These are phyloP conservation scores for Phytophthora hibernalis DNA, from an alignment of 352 stramenopile species.

Conservation along the genomic window DNA sequence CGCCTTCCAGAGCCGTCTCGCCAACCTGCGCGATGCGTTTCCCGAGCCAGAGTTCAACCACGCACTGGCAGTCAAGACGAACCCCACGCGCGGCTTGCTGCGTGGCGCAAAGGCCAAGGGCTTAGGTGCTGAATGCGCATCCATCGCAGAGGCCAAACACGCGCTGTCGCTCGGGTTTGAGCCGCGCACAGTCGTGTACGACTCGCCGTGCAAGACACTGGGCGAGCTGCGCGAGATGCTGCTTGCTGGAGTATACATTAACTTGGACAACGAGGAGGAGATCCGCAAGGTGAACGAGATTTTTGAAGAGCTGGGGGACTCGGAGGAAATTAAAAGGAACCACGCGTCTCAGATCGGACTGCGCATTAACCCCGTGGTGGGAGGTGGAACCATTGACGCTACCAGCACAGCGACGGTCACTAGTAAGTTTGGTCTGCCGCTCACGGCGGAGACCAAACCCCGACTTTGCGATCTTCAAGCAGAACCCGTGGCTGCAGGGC, in stretches of 20 bases:
- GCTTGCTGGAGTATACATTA: slow-evolving; percentile 85
- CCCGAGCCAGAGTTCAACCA: slow-evolving; percentile 77
- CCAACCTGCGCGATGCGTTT: slow-evolving; percentile 61
- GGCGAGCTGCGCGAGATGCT: slow-evolving; percentile 86
- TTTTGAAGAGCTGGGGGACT: slow-evolving; percentile 51
- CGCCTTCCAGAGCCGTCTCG: slow-evolving; percentile 62
- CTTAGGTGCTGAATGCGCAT: slow-evolving; percentile 86
- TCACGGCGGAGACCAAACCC: slow-evolving; percentile 61
- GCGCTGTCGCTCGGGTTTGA: slow-evolving; percentile 75
- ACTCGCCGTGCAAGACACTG: slow-evolving; percentile 93
- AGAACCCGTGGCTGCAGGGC: slow-evolving; percentile 87
- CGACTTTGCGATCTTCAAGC: slow-evolving; percentile 64
- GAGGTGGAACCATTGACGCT: slow-evolving; percentile 84
- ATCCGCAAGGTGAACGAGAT: slow-evolving; percentile 77
- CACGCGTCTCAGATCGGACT: slow-evolving; percentile 81
- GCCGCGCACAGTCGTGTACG: slow-evolving; percentile 87
- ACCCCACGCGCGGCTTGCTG: slow-evolving; percentile 73
- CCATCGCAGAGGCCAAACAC: slow-evolving; percentile 84
- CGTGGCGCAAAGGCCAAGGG: slow-evolving; percentile 52
- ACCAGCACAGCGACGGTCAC: slow-evolving; percentile 88
- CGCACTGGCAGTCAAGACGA: slow-evolving; percentile 83
- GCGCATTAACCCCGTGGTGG: slow-evolving; percentile 93
- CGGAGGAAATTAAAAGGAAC: slow-evolving; percentile 23
- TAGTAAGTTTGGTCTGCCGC: slow-evolving; percentile 93
- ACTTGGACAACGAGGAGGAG: slow-evolving; percentile 93